Conservation (phyloP, 2,329 filamentous ascomycete genomes). For the Graphiopsis chlorocephala region DNA sequence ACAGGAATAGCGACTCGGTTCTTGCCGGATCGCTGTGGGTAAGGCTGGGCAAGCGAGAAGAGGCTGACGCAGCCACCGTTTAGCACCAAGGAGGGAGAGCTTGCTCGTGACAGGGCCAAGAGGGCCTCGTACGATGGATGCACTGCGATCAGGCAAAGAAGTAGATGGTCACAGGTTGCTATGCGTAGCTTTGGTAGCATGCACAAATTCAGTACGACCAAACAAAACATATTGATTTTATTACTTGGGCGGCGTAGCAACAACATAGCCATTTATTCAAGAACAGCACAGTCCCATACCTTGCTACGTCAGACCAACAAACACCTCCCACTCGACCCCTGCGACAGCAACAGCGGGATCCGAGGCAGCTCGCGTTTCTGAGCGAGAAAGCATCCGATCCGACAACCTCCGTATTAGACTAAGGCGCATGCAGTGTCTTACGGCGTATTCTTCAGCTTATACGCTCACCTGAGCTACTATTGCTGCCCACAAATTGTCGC, state of each 20-base stretch:
- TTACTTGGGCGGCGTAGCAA: not conserved
- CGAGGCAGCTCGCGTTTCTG: not conserved
- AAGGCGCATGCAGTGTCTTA: not conserved
- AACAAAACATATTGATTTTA: not conserved
- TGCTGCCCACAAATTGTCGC: not conserved
- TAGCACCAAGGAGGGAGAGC: not conserved
- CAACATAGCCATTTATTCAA: not conserved
- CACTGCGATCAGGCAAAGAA: not conserved
- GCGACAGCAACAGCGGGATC: not conserved
- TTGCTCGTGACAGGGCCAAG: not conserved
- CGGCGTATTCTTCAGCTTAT: not conserved
- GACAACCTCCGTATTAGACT: not conserved
- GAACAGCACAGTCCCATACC: not conserved
- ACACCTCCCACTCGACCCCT: not conserved
- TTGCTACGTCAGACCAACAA: not conserved
- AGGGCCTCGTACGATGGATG: constrained; percentile 1
- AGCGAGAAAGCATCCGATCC: not conserved
- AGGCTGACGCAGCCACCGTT: constrained; percentile 7
- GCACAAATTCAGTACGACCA: not conserved
- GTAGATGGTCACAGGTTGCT: not conserved
- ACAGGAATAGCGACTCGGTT: not conserved
- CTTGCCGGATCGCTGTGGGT: constrained; percentile 5
- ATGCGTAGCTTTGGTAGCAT: not conserved
- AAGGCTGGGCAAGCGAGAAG: constrained; percentile 3
- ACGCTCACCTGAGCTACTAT: not conserved